Conservation (phyloP, 75 land plant species). For the Pseudotsuga menziesii region DNA sequence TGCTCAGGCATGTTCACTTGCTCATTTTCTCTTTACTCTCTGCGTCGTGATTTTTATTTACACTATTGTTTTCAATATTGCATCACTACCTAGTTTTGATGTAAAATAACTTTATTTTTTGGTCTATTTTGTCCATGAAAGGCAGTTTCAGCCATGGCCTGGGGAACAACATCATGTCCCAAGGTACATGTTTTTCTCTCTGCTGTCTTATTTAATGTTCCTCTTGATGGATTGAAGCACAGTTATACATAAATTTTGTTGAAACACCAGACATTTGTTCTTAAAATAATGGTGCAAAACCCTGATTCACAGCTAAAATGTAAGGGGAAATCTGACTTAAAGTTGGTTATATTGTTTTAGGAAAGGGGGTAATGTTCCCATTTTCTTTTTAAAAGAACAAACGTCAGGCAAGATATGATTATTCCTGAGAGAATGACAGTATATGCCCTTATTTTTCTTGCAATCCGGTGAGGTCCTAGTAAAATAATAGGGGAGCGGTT, state of each 20-base stretch:
- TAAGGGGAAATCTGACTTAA: neutral
- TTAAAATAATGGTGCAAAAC: neutral
- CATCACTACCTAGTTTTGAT: neutral
- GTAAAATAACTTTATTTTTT: neutral
- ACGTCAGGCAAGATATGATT: neutral
- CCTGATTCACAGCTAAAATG: neutral
- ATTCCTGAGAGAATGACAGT: too few species aligned
- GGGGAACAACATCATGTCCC: conserved; percentile 97
- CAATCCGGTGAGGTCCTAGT: too few species aligned
- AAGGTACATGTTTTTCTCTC: conserved; percentile 51
- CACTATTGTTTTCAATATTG: neutral
- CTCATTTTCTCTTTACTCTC: conserved; percentile 2
- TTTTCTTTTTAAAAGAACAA: neutral
- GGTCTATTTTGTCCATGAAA: conserved; percentile 18
- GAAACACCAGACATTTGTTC: neutral
- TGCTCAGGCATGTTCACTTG: conserved; percentile 67
- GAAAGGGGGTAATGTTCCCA: neutral
- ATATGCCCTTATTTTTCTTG: too few species aligned
- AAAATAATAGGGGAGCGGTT: too few species aligned
- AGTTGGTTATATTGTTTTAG: neutral
- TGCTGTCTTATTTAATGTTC: neutral
- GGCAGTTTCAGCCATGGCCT: conserved; percentile 99
- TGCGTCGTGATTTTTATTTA: neutral
- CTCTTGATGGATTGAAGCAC: neutral
- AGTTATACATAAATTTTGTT: neutral